These are phyloP conservation scores for Aspergillus tanneri DNA, from an alignment of 2,329 filamentous ascomycete genomes.

Conservation along the genomic window DNA sequence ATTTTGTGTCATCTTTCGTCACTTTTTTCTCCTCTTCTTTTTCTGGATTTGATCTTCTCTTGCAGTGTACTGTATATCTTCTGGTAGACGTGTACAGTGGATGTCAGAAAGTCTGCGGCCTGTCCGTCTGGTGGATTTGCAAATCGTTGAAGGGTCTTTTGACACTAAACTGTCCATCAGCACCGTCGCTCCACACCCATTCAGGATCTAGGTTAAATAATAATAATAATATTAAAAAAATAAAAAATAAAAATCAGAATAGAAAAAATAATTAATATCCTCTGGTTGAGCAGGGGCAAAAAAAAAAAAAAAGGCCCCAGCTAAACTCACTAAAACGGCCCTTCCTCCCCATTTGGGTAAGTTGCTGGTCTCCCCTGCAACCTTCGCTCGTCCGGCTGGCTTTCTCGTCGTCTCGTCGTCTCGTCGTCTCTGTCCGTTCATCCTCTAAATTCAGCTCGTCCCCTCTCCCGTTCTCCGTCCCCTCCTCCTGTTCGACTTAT, in stretches of 20 bases:
- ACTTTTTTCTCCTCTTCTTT: neutral
- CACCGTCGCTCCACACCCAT: constrained; percentile 14
- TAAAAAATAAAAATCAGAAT: constrained; percentile 1
- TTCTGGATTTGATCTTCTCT: neutral
- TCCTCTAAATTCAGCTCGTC: constrained; percentile 16
- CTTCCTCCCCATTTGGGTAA: constrained; percentile 23
- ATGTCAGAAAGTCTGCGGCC: no score
- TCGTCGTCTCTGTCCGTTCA: constrained; percentile 16
- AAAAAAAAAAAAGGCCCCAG: constrained; percentile 9
- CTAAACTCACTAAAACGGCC: constrained; percentile 22
- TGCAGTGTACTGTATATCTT: neutral
- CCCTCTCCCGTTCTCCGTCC: constrained; percentile 6
- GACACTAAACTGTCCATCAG: constrained; percentile 9
- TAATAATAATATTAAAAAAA: neutral
- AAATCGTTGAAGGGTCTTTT: constrained; percentile 12
- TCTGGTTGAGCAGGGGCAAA: constrained; percentile 6
- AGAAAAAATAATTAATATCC: constrained; percentile 10
- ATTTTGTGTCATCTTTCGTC: neutral
- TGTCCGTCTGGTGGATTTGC: constrained; percentile 13
- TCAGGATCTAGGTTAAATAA: neutral
- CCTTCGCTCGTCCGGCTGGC: constrained; percentile 16
- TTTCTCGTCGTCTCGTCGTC: constrained; percentile 9
- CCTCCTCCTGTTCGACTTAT: constrained; percentile 14
- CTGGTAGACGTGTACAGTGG: no score
- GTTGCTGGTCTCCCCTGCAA: constrained; percentile 19